Evolutionary conservation across 2,329 filamentous ascomycete genomes (phyloP).

Genomic region (Stenocarpella maydis): DNA sequence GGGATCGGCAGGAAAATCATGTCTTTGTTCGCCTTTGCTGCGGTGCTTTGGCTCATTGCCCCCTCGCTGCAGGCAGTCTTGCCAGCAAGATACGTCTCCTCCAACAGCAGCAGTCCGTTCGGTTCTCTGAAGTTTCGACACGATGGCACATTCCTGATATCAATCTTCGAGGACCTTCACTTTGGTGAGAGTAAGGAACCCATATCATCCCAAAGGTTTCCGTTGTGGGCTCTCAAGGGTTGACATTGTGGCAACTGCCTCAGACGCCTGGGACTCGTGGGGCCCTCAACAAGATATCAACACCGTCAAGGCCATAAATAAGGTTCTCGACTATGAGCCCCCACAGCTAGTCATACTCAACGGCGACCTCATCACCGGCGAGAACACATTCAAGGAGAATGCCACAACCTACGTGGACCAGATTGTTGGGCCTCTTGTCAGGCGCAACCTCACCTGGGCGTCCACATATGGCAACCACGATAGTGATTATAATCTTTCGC

Average conservation of each 20-base stretch:
- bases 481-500: constrained; percentile 57
- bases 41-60: constrained; percentile 9
- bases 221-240: background rate
- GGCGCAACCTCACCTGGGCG: constrained; percentile 58
- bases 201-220: no score
- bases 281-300: constrained; percentile 49
- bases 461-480: constrained; percentile 71
- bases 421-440: constrained; percentile 57
- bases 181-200: constrained; percentile 68
- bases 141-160: constrained; percentile 59
- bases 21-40: constrained; percentile 1
- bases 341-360: constrained; percentile 61
- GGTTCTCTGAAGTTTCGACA: constrained; percentile 45
- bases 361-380: constrained; percentile 65
- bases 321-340: constrained; percentile 55
- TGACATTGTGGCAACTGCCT: background rate
- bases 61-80: constrained; percentile 21
- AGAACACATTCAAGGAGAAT: constrained; percentile 57
- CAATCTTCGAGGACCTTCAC: constrained; percentile 75
- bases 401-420: constrained; percentile 58
- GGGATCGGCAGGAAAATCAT: background rate
- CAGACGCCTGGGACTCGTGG: constrained; percentile 52
- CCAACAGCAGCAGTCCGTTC: background rate
- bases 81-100: background rate
- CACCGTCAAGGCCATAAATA: constrained; percentile 52